Percentiles rank a stretch among this genome's conserved stretches.
phyloP scores from a whole-genome alignment of 179 eudicot genomes.

The Beta corolliflora region DNA sequence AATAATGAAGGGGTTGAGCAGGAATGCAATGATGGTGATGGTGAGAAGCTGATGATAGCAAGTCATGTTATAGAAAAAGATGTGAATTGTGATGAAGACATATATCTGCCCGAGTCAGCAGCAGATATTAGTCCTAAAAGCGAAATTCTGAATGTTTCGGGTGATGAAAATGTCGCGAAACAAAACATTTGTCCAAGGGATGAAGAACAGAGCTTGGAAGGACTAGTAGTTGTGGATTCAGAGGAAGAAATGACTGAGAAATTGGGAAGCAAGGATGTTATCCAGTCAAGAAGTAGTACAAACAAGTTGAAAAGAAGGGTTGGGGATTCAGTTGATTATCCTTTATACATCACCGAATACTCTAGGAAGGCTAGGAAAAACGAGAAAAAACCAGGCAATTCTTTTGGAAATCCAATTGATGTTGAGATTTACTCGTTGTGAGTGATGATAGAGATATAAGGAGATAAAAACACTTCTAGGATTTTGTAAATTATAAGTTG shows the following conservation, averaged over 20 bases:
- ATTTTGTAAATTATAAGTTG: neutral
- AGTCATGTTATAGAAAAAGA: neutral
- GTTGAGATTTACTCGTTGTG: slow-evolving; percentile 21
- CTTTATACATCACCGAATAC: slow-evolving; percentile 18
- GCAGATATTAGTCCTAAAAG: neutral
- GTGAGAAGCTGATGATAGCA: neutral
- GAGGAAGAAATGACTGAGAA: slow-evolving; percentile 14
- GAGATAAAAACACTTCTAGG: neutral
- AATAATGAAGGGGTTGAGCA: neutral
- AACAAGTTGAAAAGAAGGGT: slow-evolving; percentile 6
- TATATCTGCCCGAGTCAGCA: neutral
- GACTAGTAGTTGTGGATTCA: slow-evolving; percentile 13
- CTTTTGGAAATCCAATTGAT: slow-evolving; percentile 22
- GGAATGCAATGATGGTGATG: neutral
- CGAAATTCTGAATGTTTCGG: neutral
- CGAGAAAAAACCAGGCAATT: slow-evolving; percentile 8
- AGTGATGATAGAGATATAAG: neutral
- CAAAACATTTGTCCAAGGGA: neutral
- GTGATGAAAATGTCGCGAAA: neutral
- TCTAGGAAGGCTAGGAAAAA: neutral
- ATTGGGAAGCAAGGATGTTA: neutral
- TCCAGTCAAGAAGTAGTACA: neutral
- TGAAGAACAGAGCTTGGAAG: neutral
- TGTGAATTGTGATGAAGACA: neutral
- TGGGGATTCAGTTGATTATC: slow-evolving; percentile 22